Evolutionary conservation across 257 asterid genomes (phyloP).

Genomic region (Solanum raphanifolium): DNA sequence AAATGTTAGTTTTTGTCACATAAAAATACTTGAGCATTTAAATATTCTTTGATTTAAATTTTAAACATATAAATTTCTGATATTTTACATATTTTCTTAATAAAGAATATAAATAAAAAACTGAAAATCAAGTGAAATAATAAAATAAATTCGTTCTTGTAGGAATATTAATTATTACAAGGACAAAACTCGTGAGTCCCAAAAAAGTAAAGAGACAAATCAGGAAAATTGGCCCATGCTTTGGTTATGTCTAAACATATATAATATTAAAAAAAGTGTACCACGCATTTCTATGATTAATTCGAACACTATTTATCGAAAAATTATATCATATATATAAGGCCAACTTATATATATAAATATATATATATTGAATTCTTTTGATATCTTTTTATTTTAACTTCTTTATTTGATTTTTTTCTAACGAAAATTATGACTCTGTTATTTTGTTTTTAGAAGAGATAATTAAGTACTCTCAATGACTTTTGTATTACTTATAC

Average conservation of each 20-base stretch:
- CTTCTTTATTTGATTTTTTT: no score
- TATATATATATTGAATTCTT: no score
- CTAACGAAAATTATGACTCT: no score
- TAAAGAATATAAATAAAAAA: neutral
- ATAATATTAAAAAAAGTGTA: neutral
- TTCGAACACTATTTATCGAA: accelerated
- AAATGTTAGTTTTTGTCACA: neutral
- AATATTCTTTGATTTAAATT: neutral
- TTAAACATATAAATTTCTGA: neutral
- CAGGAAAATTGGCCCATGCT: neutral
- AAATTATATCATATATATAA: neutral
- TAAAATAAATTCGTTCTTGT: neutral
- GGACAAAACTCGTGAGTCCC: neutral
- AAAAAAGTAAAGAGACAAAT: neutral
- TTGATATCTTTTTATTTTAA: no score
- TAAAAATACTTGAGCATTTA: neutral
- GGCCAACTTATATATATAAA: neutral
- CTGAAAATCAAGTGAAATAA: neutral
- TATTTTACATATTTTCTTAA: neutral
- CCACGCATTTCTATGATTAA: neutral
- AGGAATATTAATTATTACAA: neutral
- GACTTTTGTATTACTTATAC: neutral
- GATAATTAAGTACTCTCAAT: no score
- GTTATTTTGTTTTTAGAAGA: no score
- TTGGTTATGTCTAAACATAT: neutral